phyloP scores from a whole-genome alignment of 169 alveolate species.

The Ichthyophthirius multifiliis region DNA sequence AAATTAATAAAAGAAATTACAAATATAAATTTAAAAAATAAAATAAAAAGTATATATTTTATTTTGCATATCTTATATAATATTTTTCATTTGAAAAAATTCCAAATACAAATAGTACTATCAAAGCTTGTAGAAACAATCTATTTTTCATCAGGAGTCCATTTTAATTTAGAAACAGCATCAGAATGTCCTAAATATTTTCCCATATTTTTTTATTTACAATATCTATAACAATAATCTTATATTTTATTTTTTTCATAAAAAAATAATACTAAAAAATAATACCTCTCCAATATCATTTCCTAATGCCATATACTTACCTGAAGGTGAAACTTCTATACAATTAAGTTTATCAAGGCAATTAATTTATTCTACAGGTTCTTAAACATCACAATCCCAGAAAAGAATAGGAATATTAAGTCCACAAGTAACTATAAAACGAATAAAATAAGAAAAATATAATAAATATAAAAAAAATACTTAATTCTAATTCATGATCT shows the following conservation, averaged over 20 bases:
- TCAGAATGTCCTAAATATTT: slow-evolving; percentile 81
- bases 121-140: slow-evolving; percentile 81
- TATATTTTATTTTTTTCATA: neutral
- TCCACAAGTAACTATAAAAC: slow-evolving; percentile 66
- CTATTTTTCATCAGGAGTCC: slow-evolving; percentile 87
- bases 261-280: neutral
- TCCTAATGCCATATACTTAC: slow-evolving; percentile 77
- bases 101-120: slow-evolving; percentile 84
- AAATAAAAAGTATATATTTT: no score
- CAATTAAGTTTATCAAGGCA: slow-evolving; percentile 52
- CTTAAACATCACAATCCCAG: slow-evolving; percentile 83
- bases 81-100: slow-evolving; percentile 64
- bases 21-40: no score
- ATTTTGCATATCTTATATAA: no score
- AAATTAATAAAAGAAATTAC: no score
- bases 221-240: slow-evolving; percentile 45
- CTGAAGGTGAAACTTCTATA: slow-evolving; percentile 76
- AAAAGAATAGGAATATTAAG: slow-evolving; percentile 70
- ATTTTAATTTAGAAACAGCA: slow-evolving; percentile 73
- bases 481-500: slow-evolving; percentile 77
- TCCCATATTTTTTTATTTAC: slow-evolving; percentile 45
- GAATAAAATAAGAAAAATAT: neutral
- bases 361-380: slow-evolving; percentile 69
- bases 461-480: neutral
- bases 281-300: slow-evolving; percentile 74